Evolutionary conservation across 2,329 filamentous ascomycete species (phyloP).

Genomic region (Penicillium psychrosexuale): DNA sequence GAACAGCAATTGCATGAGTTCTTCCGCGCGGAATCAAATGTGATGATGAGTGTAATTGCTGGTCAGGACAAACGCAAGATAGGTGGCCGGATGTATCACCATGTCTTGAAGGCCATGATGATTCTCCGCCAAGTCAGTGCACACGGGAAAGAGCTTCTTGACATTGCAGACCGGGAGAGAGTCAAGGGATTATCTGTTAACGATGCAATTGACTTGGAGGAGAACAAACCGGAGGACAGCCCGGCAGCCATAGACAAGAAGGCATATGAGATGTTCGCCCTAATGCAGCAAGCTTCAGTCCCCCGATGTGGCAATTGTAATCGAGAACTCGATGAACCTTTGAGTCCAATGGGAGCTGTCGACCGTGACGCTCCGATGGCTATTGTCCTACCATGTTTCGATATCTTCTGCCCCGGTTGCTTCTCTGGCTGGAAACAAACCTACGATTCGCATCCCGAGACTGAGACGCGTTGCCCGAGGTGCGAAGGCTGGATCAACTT

Average conservation of each 20-base stretch:
- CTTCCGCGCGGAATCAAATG: slow-evolving; percentile 76
- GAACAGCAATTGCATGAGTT: slow-evolving; percentile 78
- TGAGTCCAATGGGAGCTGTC: slow-evolving; percentile 54
- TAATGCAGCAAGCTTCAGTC: slow-evolving; percentile 77
- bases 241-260: slow-evolving; percentile 62
- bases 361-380: slow-evolving; percentile 54
- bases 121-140: slow-evolving; percentile 87
- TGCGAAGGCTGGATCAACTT: slow-evolving; percentile 65
- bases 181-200: slow-evolving; percentile 78
- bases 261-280: slow-evolving; percentile 78
- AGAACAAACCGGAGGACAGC: slow-evolving; percentile 61
- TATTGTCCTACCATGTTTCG: slow-evolving; percentile 82
- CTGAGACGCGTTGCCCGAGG: slow-evolving; percentile 60
- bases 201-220: slow-evolving; percentile 85
- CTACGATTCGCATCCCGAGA: slow-evolving; percentile 46
- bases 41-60: slow-evolving; percentile 73
- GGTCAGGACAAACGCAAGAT: slow-evolving; percentile 63
- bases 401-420: slow-evolving; percentile 76
- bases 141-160: slow-evolving; percentile 87
- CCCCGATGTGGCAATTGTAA: slow-evolving; percentile 71
- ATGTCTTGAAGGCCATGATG: slow-evolving; percentile 87
- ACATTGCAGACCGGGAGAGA: slow-evolving; percentile 74
- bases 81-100: slow-evolving; percentile 84
- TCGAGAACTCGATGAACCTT: slow-evolving; percentile 56
- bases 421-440: slow-evolving; percentile 59